A percentile compares a stretch with the other conserved stretches of the same genome.
phyloP scores from a whole-genome alignment of 495 filamentous ascomycete species.

The Podospora comata region DNA sequence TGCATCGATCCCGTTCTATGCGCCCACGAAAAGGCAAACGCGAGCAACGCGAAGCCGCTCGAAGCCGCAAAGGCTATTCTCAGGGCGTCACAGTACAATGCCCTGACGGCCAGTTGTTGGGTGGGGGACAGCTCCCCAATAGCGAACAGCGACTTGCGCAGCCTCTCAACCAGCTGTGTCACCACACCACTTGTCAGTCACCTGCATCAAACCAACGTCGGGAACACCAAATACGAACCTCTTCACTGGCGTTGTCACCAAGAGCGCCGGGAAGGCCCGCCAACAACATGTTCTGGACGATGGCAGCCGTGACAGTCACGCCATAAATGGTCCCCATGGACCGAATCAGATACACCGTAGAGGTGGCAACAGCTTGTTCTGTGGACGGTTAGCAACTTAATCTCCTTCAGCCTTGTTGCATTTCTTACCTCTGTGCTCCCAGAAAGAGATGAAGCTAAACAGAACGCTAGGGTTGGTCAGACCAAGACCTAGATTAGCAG shows the following conservation, averaged over 20 bases:
- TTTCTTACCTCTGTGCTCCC: constrained; percentile 56
- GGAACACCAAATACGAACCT: constrained; percentile 21
- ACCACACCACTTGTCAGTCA: neutral
- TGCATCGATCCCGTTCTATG: constrained; percentile 27
- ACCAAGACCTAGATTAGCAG: constrained; percentile 61
- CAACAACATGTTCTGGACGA: constrained; percentile 60
- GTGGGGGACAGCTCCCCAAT: constrained; percentile 46
- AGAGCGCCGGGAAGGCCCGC: constrained; percentile 51
- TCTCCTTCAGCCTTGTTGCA: neutral
- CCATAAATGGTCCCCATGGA: constrained; percentile 64
- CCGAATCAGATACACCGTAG: constrained; percentile 62
- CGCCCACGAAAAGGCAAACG: constrained; percentile 33
- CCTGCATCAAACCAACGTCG: neutral
- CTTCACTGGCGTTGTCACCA: constrained; percentile 38
- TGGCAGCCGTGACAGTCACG: constrained; percentile 58
- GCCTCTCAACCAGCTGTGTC: constrained; percentile 47
- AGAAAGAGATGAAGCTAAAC: constrained; percentile 62
- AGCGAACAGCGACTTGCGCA: constrained; percentile 54
- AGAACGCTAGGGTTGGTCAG: constrained; percentile 61
- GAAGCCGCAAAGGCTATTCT: constrained; percentile 49
- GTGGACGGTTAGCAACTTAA: constrained; percentile 15
- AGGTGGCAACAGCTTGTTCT: constrained; percentile 66
- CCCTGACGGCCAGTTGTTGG: constrained; percentile 47
- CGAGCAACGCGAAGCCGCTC: constrained; percentile 39
- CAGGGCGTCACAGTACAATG: constrained; percentile 51